Percentiles rank a stretch among this genome's conserved stretches.
Evolutionary conservation across 129 eudicot genomes (phyloP).

Genomic region (Arctium lappa): DNA sequence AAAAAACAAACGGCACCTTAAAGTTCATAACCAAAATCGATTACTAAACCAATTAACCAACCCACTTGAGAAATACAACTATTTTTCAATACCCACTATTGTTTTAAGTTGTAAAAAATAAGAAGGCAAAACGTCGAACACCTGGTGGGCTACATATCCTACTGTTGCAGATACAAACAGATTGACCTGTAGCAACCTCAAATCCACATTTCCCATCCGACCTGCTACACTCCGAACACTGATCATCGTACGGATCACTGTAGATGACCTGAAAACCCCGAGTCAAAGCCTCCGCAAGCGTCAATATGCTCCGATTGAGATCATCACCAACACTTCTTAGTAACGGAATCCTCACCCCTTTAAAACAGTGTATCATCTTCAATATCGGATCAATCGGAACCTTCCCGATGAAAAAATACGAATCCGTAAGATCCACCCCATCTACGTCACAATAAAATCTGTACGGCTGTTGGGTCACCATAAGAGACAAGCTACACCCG

Average conservation of each 20-base stretch:
- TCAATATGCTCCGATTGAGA: conserved; percentile 21
- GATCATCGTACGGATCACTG: conserved; percentile 34
- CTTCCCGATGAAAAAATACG: conserved; percentile 46
- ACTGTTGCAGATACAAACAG: conserved; percentile 48
- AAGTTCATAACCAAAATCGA: neutral
- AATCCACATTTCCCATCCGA: conserved; percentile 52
- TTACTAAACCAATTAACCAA: neutral
- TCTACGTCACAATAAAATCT: conserved; percentile 38
- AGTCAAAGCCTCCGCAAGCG: conserved; percentile 46
- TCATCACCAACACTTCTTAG: conserved; percentile 18
- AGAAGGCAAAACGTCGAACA: conserved; percentile 16
- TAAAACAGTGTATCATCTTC: conserved; percentile 34
- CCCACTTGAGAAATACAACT: neutral
- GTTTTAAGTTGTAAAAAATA: neutral
- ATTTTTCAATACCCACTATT: neutral
- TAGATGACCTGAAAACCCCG: conserved; percentile 52
- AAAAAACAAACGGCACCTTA: too few species aligned
- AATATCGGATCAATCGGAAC: conserved; percentile 51
- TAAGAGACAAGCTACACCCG: conserved; percentile 44
- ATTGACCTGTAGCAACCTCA: neutral
- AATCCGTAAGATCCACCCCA: conserved; percentile 35
- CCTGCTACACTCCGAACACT: conserved; percentile 40
- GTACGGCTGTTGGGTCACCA: conserved; percentile 21
- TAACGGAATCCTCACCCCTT: conserved; percentile 37
- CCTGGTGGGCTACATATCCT: conserved; percentile 45